Conservation (phyloP, 371 early-diverging fungal species). For the Mucor saturninus region DNA sequence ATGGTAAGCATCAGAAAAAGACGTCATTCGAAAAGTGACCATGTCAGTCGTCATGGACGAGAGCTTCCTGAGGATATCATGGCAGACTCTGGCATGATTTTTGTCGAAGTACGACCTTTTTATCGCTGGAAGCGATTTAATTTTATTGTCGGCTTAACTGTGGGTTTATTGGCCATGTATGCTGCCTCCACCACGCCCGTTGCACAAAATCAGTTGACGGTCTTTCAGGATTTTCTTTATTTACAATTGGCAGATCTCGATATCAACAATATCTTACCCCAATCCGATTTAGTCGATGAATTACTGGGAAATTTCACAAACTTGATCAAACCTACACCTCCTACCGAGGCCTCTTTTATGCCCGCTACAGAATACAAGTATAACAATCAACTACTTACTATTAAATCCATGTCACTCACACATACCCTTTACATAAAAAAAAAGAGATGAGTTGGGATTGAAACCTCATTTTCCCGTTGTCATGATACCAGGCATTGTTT, state of each 20-base stretch:
- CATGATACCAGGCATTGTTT: slow-evolving; percentile 93
- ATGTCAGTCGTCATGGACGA: neutral
- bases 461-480: slow-evolving; percentile 76
- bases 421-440: slow-evolving; percentile 13
- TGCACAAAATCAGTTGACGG: slow-evolving; percentile 42
- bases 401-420: neutral
- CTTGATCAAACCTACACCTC: slow-evolving; percentile 54
- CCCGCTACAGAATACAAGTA: slow-evolving; percentile 52
- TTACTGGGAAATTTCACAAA: slow-evolving; percentile 66
- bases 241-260: slow-evolving; percentile 65
- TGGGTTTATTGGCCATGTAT: slow-evolving; percentile 35
- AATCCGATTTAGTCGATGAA: slow-evolving; percentile 72
- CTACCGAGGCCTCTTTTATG: slow-evolving; percentile 53
- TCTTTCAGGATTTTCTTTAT: slow-evolving; percentile 41
- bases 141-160: slow-evolving; percentile 41
- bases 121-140: slow-evolving; percentile 47
- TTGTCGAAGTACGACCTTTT: slow-evolving; percentile 16
- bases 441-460: slow-evolving; percentile 42
- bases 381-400: neutral
- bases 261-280: slow-evolving; percentile 64
- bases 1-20: neutral
- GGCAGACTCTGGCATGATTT: slow-evolving; percentile 21
- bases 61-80: slow-evolving; percentile 34
- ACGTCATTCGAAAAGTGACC: slow-evolving; percentile 2
- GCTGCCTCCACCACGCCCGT: slow-evolving; percentile 43